Conservation (phyloP, 768 basidiomycete species). For the Mycena chlorophos region DNA sequence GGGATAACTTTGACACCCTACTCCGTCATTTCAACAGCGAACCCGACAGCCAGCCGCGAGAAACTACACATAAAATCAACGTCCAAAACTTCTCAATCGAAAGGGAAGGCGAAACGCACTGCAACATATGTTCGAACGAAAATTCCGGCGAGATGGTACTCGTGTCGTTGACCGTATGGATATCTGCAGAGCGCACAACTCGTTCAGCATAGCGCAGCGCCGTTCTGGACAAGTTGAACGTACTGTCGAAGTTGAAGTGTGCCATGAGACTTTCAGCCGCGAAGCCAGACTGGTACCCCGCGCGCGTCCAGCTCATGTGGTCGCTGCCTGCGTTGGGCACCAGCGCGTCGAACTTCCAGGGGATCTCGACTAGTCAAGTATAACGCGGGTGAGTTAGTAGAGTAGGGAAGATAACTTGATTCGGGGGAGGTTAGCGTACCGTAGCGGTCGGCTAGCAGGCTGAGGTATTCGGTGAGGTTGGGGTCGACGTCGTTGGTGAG, state of each 20-base stretch:
- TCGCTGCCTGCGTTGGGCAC: slow-evolving; percentile 22
- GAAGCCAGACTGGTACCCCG: slow-evolving; percentile 25
- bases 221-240: slow-evolving; percentile 22
- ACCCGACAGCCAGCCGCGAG: background rate
- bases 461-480: slow-evolving; percentile 36
- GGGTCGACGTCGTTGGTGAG: slow-evolving; percentile 28
- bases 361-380: slow-evolving; percentile 12
- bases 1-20: background rate
- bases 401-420: background rate
- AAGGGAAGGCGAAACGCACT: slow-evolving; percentile 13
- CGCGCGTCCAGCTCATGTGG: slow-evolving; percentile 29
- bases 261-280: slow-evolving; percentile 23
- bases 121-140: slow-evolving; percentile 32
- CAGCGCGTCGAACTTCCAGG: slow-evolving; percentile 11
- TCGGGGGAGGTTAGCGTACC: slow-evolving; percentile 1
- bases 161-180: slow-evolving; percentile 26
- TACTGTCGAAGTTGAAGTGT: slow-evolving; percentile 24
- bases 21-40: background rate
- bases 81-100: background rate
- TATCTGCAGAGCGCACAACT: slow-evolving; percentile 13
- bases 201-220: background rate
- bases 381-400: background rate
- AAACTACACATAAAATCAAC: background rate
- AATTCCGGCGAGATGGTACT: slow-evolving; percentile 35
- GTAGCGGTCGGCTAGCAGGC: slow-evolving; percentile 35